A percentile compares a stretch with the other conserved stretches of the same genome.
Conservation (phyloP, 345 rosid species). For the Laguncularia racemosa region DNA sequence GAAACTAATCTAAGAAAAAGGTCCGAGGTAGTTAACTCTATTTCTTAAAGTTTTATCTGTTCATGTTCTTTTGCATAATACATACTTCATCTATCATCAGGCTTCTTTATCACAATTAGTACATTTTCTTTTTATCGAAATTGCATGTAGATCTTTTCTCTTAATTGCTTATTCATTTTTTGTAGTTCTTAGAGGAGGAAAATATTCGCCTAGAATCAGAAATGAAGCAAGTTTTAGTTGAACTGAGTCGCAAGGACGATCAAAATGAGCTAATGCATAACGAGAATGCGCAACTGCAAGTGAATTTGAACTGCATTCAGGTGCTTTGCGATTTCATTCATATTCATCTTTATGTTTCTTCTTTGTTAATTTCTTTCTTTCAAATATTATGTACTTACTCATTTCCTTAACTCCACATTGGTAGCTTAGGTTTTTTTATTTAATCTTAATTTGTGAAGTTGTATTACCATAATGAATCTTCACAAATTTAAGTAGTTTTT, state of each 20-base stretch:
- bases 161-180: conserved; percentile 7
- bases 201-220: conserved; percentile 41
- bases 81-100: conserved; percentile 4
- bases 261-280: conserved; percentile 39
- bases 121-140: too few species aligned
- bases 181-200: conserved; percentile 73
- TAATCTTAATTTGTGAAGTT: background rate
- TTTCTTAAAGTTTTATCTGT: conserved; percentile 11
- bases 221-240: conserved; percentile 39
- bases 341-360: background rate
- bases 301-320: conserved; percentile 42
- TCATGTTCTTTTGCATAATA: conserved; percentile 2
- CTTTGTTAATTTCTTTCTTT: background rate
- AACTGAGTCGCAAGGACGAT: conserved; percentile 52
- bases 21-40: conserved; percentile 66
- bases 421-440: too few species aligned
- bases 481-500: too few species aligned
- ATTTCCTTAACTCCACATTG: too few species aligned
- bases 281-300: conserved; percentile 43
- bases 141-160: background rate
- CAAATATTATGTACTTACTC: background rate
- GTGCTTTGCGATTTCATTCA: conserved; percentile 23
- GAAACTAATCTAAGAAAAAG: conserved; percentile 45
- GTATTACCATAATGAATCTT: too few species aligned
- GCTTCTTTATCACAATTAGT: background rate